These are phyloP conservation scores for Hortaea sp. DNA, from an alignment of 2,329 filamentous ascomycete genomes.

Conservation along the genomic window DNA sequence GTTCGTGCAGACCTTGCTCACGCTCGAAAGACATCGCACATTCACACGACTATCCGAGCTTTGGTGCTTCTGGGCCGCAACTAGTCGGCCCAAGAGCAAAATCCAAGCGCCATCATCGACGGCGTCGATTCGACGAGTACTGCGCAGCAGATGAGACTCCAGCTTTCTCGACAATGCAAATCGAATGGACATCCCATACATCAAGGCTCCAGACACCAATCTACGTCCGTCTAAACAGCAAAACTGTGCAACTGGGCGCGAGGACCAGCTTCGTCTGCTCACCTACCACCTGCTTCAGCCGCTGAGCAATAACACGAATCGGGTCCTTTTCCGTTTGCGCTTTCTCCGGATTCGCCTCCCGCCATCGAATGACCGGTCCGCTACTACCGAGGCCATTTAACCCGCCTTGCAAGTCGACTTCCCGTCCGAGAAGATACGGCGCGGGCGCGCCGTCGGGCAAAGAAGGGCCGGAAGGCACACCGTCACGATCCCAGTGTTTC, in stretches of 20 bases:
- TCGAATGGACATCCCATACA: too few relatives aligned
- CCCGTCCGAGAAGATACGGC: constrained; percentile 13
- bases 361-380: constrained; percentile 36
- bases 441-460: constrained; percentile 8
- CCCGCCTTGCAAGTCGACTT: constrained; percentile 24
- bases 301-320: constrained; percentile 22
- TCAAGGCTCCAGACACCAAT: too few relatives aligned
- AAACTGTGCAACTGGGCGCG: constrained; percentile 3
- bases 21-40: background rate
- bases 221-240: constrained; percentile 5
- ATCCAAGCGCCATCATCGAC: too few relatives aligned
- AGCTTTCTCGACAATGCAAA: too few relatives aligned
- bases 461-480: constrained; percentile 10
- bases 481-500: constrained; percentile 34
- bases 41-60: background rate
- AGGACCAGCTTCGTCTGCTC: constrained; percentile 2
- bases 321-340: constrained; percentile 32
- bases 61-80: background rate
- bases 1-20: background rate
- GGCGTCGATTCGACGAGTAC: too few relatives aligned
- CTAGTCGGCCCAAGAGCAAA: too few relatives aligned
- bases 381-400: constrained; percentile 27
- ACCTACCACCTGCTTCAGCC: constrained; percentile 15
- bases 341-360: constrained; percentile 33
- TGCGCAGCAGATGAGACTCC: too few relatives aligned